phyloP scores from a whole-genome alignment of 345 rosid genomes.

The Gossypium sturtianum region DNA sequence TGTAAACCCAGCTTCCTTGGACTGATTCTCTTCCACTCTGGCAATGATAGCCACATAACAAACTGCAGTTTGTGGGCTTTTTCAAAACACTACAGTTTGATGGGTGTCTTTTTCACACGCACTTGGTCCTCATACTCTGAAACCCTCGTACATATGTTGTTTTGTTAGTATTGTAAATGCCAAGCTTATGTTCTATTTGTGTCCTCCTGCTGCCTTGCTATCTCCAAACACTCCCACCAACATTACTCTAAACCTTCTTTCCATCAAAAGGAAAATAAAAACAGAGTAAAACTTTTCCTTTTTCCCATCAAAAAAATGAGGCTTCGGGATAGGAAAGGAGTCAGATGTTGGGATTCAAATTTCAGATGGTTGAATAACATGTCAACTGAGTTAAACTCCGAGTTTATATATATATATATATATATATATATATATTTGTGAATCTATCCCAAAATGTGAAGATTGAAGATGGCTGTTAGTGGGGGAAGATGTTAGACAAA shows the following conservation, averaged over 20 bases:
- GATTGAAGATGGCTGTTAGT: too few relatives aligned
- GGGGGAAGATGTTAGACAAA: neutral
- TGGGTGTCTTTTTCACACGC: neutral
- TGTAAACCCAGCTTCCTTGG: neutral
- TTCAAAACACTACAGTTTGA: neutral
- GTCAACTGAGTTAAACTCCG: too few relatives aligned
- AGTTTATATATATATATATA: too few relatives aligned
- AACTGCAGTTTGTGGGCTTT: neutral
- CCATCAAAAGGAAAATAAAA: too few relatives aligned
- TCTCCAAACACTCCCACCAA: neutral
- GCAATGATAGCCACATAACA: slow-evolving; percentile 1
- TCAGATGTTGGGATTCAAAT: too few relatives aligned
- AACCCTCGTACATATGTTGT: neutral
- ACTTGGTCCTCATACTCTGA: neutral
- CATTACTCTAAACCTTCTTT: neutral
- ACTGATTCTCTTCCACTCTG: slow-evolving; percentile 1
- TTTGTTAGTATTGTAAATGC: slow-evolving; percentile 1
- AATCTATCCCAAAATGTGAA: too few relatives aligned
- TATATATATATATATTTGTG: too few relatives aligned
- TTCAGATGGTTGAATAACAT: too few relatives aligned
- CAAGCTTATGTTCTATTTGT: neutral
- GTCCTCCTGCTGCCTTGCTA: neutral
- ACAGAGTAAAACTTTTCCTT: too few relatives aligned
- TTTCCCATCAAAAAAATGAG: too few relatives aligned
- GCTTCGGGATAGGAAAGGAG: too few relatives aligned